Evolutionary conservation across 495 filamentous ascomycete species (phyloP).

Genomic region (Lasiosphaeris hirsuta): DNA sequence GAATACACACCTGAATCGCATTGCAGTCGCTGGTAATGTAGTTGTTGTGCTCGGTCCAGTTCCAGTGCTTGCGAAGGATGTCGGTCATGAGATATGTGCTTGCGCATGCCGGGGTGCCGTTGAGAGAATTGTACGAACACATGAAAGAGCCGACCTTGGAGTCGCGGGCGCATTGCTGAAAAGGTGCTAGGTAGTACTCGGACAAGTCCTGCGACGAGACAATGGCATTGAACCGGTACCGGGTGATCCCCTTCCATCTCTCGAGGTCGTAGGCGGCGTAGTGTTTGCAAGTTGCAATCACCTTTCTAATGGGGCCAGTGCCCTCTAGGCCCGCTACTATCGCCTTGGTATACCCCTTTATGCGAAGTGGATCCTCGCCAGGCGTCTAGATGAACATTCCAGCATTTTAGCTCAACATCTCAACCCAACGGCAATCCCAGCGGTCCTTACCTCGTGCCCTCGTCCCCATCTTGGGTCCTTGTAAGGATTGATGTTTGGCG

Average conservation of each 20-base stretch:
- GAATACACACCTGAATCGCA: conserved; percentile 23
- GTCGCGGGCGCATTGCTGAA: conserved; percentile 43
- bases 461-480: conserved; percentile 45
- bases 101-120: conserved; percentile 44
- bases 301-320: conserved; percentile 34
- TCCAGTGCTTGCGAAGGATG: conserved; percentile 44
- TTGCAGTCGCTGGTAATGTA: conserved; percentile 45
- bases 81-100: conserved; percentile 37
- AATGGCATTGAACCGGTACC: conserved; percentile 36
- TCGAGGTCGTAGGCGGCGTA: conserved; percentile 65
- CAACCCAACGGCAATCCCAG: neutral
- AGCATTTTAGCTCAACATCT: neutral
- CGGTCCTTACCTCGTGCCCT: conserved; percentile 15
- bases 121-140: conserved; percentile 47
- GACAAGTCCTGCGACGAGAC: conserved; percentile 37
- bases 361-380: conserved; percentile 18
- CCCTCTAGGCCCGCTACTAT: conserved; percentile 62
- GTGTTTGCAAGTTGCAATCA: conserved; percentile 65
- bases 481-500: conserved; percentile 17
- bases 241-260: conserved; percentile 30
- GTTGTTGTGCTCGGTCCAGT: conserved; percentile 37
- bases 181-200: conserved; percentile 46
- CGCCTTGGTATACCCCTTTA: conserved; percentile 55
- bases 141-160: conserved; percentile 44
- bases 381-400: neutral